Evolutionary conservation across 2,329 filamentous ascomycete species (phyloP).

Genomic region (Fusarium tupiense): DNA sequence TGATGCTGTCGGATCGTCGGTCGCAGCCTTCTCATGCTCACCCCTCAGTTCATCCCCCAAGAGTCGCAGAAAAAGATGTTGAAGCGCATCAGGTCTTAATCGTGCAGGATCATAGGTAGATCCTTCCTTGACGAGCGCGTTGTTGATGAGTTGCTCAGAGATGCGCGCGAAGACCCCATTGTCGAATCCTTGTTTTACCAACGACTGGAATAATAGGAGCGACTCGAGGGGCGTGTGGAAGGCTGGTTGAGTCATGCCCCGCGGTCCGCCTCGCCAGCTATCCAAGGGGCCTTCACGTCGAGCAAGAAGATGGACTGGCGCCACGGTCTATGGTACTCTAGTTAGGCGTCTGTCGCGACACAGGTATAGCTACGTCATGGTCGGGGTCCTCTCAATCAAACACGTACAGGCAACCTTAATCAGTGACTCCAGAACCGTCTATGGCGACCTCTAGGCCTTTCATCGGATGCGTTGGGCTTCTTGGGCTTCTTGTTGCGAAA

Average conservation of each 20-base stretch:
- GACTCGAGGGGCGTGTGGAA: conserved; percentile 87
- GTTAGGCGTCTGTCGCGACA: conserved; percentile 39
- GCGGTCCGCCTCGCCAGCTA: conserved; percentile 63
- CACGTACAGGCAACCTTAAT: conserved; percentile 48
- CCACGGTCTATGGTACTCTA: conserved; percentile 55
- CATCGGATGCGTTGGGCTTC: conserved; percentile 42
- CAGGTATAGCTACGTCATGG: conserved; percentile 44
- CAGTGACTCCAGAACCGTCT: conserved; percentile 43
- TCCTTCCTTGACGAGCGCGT: conserved; percentile 76
- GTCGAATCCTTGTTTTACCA: conserved; percentile 74
- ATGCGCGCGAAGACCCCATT: conserved; percentile 75
- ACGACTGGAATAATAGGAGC: conserved; percentile 83
- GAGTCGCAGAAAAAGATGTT: conserved; percentile 79
- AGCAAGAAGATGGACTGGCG: conserved; percentile 64
- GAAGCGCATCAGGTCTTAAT: conserved; percentile 80
- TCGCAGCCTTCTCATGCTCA: conserved; percentile 54
- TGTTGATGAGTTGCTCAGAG: conserved; percentile 77
- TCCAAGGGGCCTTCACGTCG: conserved; percentile 65
- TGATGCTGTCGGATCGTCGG: conserved; percentile 59
- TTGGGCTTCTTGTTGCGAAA: conserved; percentile 38
- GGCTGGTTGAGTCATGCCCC: conserved; percentile 67
- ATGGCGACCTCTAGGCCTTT: conserved; percentile 40
- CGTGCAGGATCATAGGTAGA: conserved; percentile 77
- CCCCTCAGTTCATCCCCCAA: conserved; percentile 76
- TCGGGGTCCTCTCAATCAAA: conserved; percentile 35